Percentiles rank a stretch among this genome's conserved stretches.
These are phyloP conservation scores for Crithidia fasciculata DNA, from an alignment of 208 protist species.

Conservation along the genomic window DNA sequence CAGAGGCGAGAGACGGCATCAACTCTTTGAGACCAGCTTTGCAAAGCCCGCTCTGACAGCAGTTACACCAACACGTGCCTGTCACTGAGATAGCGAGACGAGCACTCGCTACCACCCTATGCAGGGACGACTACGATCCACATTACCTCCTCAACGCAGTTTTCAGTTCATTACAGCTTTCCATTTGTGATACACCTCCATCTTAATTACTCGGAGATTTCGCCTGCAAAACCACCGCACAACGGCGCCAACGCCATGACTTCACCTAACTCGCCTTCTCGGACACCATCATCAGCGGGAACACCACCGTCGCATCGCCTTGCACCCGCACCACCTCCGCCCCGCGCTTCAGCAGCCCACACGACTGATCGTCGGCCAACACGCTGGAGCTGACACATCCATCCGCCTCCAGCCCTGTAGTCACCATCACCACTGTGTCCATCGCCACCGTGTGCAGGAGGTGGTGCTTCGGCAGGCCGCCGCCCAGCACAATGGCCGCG, in stretches of 20 bases:
- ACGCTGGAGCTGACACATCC: constrained; percentile 85
- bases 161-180: too few relatives aligned
- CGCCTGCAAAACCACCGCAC: too few relatives aligned
- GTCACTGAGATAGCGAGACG: too few relatives aligned
- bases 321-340: constrained; percentile 84
- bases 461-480: constrained; percentile 85
- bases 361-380: constrained; percentile 64
- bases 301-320: constrained; percentile 88
- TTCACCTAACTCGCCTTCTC: not conserved
- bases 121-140: too few relatives aligned
- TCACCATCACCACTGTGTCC: constrained; percentile 77
- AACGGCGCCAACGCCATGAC: not conserved
- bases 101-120: too few relatives aligned
- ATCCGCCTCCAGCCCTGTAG: constrained; percentile 84
- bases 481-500: constrained; percentile 79
- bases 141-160: too few relatives aligned
- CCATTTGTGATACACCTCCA: too few relatives aligned
- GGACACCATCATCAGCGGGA: constrained; percentile 68
- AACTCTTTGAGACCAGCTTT: too few relatives aligned
- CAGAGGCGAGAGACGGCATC: too few relatives aligned
- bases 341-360: constrained; percentile 46
- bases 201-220: too few relatives aligned
- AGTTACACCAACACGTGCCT: too few relatives aligned
- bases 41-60: too few relatives aligned
- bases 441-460: constrained; percentile 69